Evolutionary conservation across 2,329 filamentous ascomycete genomes (phyloP).

Genomic region (Zymoseptoria ardabiliae): DNA sequence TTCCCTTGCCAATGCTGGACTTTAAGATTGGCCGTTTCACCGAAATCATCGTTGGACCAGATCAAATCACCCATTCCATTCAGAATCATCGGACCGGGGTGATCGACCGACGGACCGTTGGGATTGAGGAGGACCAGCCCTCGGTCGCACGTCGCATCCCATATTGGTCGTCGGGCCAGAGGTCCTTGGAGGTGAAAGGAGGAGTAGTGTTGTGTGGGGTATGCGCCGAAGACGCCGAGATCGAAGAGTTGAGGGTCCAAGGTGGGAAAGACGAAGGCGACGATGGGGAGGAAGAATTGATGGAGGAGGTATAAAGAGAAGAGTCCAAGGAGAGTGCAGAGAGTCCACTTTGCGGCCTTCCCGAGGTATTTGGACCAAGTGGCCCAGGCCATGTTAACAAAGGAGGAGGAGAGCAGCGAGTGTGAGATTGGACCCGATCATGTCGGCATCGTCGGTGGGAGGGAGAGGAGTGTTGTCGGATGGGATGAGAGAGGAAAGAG

Average conservation of each 20-base stretch:
- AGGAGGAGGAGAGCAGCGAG: neutral
- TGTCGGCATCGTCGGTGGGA: neutral
- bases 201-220: slow-evolving; percentile 21
- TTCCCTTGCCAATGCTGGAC: slow-evolving; percentile 30
- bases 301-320: slow-evolving; percentile 18
- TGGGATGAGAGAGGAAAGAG: neutral
- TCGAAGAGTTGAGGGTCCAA: slow-evolving; percentile 26
- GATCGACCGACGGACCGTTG: slow-evolving; percentile 23
- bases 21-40: slow-evolving; percentile 26
- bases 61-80: slow-evolving; percentile 28
- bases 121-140: slow-evolving; percentile 26
- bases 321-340: slow-evolving; percentile 3
- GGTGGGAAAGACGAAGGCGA: slow-evolving; percentile 24
- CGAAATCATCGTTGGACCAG: slow-evolving; percentile 29
- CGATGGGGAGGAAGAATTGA: slow-evolving; percentile 24
- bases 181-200: slow-evolving; percentile 25
- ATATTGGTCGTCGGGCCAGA: slow-evolving; percentile 20
- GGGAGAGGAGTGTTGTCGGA: neutral
- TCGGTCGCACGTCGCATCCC: slow-evolving; percentile 26
- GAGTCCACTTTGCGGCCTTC: slow-evolving; percentile 8
- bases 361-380: slow-evolving; percentile 7
- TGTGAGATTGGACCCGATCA: neutral
- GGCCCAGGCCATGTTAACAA: slow-evolving; percentile 11
- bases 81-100: slow-evolving; percentile 31
- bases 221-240: slow-evolving; percentile 27